Percentiles rank a stretch among this genome's conserved stretches.
phyloP scores from a whole-genome alignment of 2,329 filamentous ascomycete species.

The Drechslera avenae region DNA sequence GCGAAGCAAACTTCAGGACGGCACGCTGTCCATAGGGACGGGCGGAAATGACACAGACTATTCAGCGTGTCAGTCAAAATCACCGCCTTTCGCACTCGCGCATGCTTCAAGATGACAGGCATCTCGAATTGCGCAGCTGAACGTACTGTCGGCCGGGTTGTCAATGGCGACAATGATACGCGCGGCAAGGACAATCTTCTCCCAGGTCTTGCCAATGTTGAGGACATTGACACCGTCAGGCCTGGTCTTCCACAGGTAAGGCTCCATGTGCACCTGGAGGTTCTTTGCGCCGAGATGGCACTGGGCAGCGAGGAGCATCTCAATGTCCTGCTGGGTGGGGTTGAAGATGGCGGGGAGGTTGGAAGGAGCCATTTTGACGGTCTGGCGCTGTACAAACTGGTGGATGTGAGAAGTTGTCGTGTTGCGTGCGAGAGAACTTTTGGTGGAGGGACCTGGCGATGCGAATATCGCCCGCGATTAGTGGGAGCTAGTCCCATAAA shows the following conservation, averaged over 20 bases:
- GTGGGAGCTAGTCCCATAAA: slow-evolving; percentile 16
- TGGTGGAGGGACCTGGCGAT: slow-evolving; percentile 21
- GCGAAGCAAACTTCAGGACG: slow-evolving; percentile 98
- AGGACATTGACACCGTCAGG: slow-evolving; percentile 97
- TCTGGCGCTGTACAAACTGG: slow-evolving; percentile 39
- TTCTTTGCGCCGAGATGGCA: slow-evolving; percentile 98
- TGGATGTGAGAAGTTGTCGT: slow-evolving; percentile 27
- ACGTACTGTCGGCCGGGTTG: slow-evolving; percentile 95
- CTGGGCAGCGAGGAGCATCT: slow-evolving; percentile 98
- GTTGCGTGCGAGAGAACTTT: slow-evolving; percentile 32
- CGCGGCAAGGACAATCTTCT: slow-evolving; percentile 99
- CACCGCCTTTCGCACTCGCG: too few relatives aligned
- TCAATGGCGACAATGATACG: slow-evolving; percentile 98
- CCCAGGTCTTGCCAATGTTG: slow-evolving; percentile 99
- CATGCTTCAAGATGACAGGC: too few relatives aligned
- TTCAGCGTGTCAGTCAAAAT: slow-evolving; percentile 19
- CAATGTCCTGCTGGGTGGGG: slow-evolving; percentile 96
- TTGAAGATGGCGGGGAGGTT: slow-evolving; percentile 96
- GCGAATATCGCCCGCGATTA: slow-evolving; percentile 20
- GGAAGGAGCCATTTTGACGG: slow-evolving; percentile 84
- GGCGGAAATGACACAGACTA: slow-evolving; percentile 86
- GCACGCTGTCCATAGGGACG: slow-evolving; percentile 99
- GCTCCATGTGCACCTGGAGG: slow-evolving; percentile 99
- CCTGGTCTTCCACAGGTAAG: slow-evolving; percentile 99
- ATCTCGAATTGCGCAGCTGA: slow-evolving; percentile 9